phyloP scores from a whole-genome alignment of 768 basidiomycete genomes.

The Calvatia gigantea region DNA sequence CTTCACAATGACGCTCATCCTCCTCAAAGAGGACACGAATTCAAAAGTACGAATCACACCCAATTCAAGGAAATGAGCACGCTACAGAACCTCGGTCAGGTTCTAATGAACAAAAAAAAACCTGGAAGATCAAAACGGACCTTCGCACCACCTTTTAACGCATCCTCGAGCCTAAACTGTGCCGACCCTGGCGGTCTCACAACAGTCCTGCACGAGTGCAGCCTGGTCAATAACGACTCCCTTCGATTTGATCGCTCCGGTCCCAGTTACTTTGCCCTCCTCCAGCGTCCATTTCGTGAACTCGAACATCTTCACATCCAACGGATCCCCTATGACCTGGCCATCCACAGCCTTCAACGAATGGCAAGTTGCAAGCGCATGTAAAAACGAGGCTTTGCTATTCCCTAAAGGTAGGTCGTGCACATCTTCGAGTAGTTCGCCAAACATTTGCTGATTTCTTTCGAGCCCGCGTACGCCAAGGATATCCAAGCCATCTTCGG shows the following conservation, averaged over 20 bases:
- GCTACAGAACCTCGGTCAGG: conserved; percentile 40
- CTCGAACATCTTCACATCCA: conserved; percentile 97
- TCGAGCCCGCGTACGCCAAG: conserved; percentile 89
- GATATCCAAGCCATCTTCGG: conserved; percentile 96
- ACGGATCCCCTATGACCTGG: conserved; percentile 88
- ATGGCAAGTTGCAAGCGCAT: conserved; percentile 95
- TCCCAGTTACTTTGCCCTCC: conserved; percentile 76
- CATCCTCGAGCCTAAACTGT: conserved; percentile 89
- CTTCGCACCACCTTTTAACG: conserved; percentile 77
- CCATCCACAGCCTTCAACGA: conserved; percentile 89
- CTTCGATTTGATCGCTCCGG: conserved; percentile 66
- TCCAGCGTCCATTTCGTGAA: conserved; percentile 97
- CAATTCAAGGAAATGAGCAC: conserved; percentile 94
- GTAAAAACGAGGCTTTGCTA: conserved; percentile 81
- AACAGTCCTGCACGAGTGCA: conserved; percentile 91
- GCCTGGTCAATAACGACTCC: conserved; percentile 66
- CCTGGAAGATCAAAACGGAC: conserved; percentile 33
- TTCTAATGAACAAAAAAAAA: not conserved
- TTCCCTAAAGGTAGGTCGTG: conserved; percentile 74
- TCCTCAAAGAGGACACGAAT: conserved; percentile 86
- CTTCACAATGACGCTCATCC: conserved; percentile 99
- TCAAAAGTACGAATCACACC: conserved; percentile 97
- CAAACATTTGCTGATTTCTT: conserved; percentile 72
- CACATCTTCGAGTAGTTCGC: conserved; percentile 84
- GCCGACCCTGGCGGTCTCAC: conserved; percentile 95